phyloP scores from a whole-genome alignment of 2,329 filamentous ascomycete species.

The Aspergillus felis region DNA sequence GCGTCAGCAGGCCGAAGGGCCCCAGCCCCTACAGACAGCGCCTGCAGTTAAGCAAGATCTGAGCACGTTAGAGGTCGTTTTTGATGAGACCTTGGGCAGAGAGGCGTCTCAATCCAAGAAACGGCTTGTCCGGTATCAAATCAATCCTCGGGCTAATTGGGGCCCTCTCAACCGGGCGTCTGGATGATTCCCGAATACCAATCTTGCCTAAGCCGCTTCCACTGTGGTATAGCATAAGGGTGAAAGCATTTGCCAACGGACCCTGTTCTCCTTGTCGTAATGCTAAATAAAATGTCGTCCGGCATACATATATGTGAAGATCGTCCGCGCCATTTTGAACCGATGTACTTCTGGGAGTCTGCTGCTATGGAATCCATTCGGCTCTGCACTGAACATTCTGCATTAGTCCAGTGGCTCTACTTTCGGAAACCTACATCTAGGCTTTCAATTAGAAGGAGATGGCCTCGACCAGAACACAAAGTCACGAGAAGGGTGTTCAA shows the following conservation, averaged over 20 bases:
- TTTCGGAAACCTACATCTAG: no score
- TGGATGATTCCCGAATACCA: constrained; percentile 1
- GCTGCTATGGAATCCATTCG: no score
- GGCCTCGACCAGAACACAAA: no score
- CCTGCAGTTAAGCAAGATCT: constrained; percentile 20
- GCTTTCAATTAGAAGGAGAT: no score
- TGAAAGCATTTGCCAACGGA: neutral
- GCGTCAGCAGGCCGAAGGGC: neutral
- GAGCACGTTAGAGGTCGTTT: constrained; percentile 60
- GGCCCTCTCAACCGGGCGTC: constrained; percentile 65
- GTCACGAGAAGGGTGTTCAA: no score
- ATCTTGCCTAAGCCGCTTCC: neutral
- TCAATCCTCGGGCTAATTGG: constrained; percentile 90
- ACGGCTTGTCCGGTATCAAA: constrained; percentile 79
- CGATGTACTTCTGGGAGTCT: no score
- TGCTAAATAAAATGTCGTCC: no score
- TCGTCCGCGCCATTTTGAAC: no score
- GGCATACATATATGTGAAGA: no score
- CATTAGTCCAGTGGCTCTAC: no score
- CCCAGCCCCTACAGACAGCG: neutral
- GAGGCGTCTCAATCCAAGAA: constrained; percentile 56
- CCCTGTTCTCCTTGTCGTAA: no score
- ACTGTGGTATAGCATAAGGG: neutral
- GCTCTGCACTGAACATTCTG: no score
- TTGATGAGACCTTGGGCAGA: constrained; percentile 75